These are phyloP conservation scores for Coemansia sp. DNA, from an alignment of 192 early-diverging fungal genomes.

Conservation along the genomic window DNA sequence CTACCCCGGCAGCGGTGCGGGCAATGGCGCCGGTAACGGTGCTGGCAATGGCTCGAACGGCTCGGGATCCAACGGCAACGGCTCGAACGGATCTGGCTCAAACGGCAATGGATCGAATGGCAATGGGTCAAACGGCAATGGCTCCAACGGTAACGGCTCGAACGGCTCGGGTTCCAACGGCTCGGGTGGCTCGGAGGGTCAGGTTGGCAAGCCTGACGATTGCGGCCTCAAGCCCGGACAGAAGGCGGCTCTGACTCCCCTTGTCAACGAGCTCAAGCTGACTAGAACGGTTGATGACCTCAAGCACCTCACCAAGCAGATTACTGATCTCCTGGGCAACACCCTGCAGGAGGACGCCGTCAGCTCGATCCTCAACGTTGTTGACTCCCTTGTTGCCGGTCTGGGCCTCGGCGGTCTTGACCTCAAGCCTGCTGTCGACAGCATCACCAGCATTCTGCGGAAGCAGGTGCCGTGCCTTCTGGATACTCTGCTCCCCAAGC, in stretches of 20 bases:
- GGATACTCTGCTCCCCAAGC: conserved; percentile 49
- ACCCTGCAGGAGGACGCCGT: conserved; percentile 44
- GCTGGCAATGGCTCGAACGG: conserved; percentile 14
- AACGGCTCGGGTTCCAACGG: conserved; percentile 17
- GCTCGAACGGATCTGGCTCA: conserved; percentile 3
- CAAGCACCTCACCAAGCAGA: conserved; percentile 50
- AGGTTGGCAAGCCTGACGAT: conserved; percentile 26
- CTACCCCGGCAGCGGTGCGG: conserved; percentile 23
- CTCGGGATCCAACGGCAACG: conserved; percentile 17
- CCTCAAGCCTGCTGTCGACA: conserved; percentile 48
- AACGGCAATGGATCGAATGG: conserved; percentile 20
- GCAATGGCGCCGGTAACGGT: conserved; percentile 3
- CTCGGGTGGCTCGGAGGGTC: conserved; percentile 15
- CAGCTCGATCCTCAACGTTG: conserved; percentile 40
- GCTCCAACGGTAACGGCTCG: conserved; percentile 12
- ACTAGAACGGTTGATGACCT: conserved; percentile 44
- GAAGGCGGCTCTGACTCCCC: conserved; percentile 40
- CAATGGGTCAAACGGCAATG: conserved; percentile 13
- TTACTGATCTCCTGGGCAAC: conserved; percentile 45
- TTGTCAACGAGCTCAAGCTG: conserved; percentile 47
- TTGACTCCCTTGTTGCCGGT: conserved; percentile 38
- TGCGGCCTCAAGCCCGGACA: conserved; percentile 42
- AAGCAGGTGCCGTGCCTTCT: conserved; percentile 53
- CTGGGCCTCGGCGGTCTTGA: conserved; percentile 50
- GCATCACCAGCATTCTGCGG: conserved; percentile 43